phyloP scores from a whole-genome alignment of 345 rosid genomes.

The Pelargonium nanum region DNA sequence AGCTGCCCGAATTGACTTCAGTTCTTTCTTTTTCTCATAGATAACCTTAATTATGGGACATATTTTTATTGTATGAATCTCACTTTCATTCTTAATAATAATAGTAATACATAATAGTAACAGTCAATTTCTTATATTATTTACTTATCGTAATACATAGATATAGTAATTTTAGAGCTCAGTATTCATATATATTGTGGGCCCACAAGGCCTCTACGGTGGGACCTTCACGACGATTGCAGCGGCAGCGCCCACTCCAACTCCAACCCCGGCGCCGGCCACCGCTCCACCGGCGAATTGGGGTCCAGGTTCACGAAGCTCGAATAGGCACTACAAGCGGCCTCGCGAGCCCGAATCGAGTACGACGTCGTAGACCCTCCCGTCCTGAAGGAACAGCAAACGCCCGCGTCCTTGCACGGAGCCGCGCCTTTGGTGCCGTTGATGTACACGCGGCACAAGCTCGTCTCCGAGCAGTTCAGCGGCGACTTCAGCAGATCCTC shows the following conservation, averaged over 20 bases:
- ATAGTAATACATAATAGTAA: too few species aligned
- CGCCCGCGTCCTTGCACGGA: constrained; percentile 17
- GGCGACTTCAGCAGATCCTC: constrained; percentile 21
- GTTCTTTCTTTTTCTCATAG: too few species aligned
- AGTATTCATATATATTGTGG: too few species aligned
- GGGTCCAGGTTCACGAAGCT: constrained; percentile 34
- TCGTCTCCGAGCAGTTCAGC: constrained; percentile 24
- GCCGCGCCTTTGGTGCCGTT: constrained; percentile 2
- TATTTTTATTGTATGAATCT: too few species aligned
- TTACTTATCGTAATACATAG: too few species aligned
- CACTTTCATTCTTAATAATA: too few species aligned
- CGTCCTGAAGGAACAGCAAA: constrained; percentile 28
- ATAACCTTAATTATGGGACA: too few species aligned
- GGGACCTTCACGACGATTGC: constrained; percentile 29
- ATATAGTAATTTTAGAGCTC: too few species aligned
- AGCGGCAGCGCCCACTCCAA: constrained; percentile 32
- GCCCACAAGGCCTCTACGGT: too few species aligned
- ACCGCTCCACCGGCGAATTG: constrained; percentile 17
- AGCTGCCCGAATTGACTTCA: too few species aligned
- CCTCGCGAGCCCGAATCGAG: constrained; percentile 22
- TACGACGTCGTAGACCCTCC: constrained; percentile 33
- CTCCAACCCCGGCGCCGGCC: constrained; percentile 39
- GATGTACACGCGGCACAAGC: constrained; percentile 33
- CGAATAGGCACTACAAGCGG: constrained; percentile 34
- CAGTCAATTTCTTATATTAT: too few species aligned